These are phyloP conservation scores for Lactarius sp. DNA, from an alignment of 768 basidiomycete genomes.

Conservation along the genomic window DNA sequence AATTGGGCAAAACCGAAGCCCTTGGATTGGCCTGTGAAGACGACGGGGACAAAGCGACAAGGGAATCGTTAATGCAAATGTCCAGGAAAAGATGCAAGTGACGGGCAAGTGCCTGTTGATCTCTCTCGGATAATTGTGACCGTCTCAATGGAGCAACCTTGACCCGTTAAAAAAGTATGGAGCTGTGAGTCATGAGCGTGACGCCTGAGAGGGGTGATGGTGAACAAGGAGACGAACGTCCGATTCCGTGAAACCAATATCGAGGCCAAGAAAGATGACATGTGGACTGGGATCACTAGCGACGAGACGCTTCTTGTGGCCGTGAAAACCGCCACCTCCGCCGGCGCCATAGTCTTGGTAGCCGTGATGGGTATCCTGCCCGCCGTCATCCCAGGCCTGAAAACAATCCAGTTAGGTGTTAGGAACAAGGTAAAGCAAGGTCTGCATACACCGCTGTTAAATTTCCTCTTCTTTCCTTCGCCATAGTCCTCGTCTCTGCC, in stretches of 20 bases:
- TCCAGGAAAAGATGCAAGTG: conserved; percentile 61
- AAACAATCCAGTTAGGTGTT: conserved; percentile 23
- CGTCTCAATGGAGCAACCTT: conserved; percentile 74
- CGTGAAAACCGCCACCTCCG: conserved; percentile 19
- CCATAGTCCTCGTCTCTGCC: conserved; percentile 65
- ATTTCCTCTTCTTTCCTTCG: conserved; percentile 77
- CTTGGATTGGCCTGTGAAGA: conserved; percentile 72
- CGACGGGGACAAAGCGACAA: conserved; percentile 11
- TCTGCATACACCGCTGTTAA: conserved; percentile 62
- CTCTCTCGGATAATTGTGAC: conserved; percentile 96
- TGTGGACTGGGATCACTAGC: conserved; percentile 87
- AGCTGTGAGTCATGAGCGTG: conserved; percentile 47
- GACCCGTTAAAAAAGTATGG: conserved; percentile 67
- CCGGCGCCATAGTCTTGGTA: conserved; percentile 29
- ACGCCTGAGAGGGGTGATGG: conserved; percentile 30
- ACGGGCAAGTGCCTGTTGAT: conserved; percentile 90
- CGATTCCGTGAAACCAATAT: conserved; percentile 87
- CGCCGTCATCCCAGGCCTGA: conserved; percentile 46
- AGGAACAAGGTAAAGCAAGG: conserved; percentile 1
- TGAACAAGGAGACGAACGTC: conserved; percentile 62
- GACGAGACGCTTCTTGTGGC: conserved; percentile 67
- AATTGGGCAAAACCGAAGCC: conserved; percentile 98
- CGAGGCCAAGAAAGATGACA: conserved; percentile 92
- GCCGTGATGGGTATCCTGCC: conserved; percentile 35
- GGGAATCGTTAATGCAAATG: conserved; percentile 61